phyloP scores from a whole-genome alignment of 2,329 filamentous ascomycete genomes.

The Exophiala phaeomuriformis region DNA sequence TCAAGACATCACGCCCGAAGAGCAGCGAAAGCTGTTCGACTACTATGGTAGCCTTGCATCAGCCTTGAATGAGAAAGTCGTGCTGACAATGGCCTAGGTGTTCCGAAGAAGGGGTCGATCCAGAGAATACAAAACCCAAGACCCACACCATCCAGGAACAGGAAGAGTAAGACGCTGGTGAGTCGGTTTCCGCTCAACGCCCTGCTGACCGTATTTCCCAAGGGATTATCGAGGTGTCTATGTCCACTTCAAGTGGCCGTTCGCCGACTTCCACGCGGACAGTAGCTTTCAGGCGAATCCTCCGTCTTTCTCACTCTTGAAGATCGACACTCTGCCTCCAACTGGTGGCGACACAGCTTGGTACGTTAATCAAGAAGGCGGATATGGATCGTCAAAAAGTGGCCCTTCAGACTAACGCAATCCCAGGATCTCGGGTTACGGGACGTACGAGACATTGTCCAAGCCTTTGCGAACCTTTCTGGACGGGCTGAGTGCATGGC shows the following conservation, averaged over 20 bases:
- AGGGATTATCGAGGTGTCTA: slow-evolving; percentile 2
- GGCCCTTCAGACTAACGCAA: too few relatives aligned
- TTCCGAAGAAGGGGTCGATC: neutral
- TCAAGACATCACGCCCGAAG: slow-evolving; percentile 22
- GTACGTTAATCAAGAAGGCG: slow-evolving; percentile 11
- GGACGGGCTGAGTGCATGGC: slow-evolving; percentile 25
- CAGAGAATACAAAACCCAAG: neutral
- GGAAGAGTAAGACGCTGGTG: slow-evolving; percentile 19
- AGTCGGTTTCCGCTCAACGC: slow-evolving; percentile 26
- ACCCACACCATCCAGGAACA: neutral
- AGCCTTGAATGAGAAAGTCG: neutral
- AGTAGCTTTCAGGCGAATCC: slow-evolving; percentile 28
- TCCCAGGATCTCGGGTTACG: slow-evolving; percentile 28
- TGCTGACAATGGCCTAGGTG: neutral
- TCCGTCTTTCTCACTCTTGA: slow-evolving; percentile 26
- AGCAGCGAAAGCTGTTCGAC: slow-evolving; percentile 20
- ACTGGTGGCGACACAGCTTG: slow-evolving; percentile 28
- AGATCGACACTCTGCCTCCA: slow-evolving; percentile 23
- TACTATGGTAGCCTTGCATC: slow-evolving; percentile 20
- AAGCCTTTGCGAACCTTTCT: slow-evolving; percentile 20
- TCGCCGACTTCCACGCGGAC: slow-evolving; percentile 26
- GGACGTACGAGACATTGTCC: slow-evolving; percentile 26
- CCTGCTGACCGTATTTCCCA: slow-evolving; percentile 1
- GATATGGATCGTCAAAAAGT: too few relatives aligned
- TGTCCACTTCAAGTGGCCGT: slow-evolving; percentile 28